Evolutionary conservation across 1,139 yeast genomes (phyloP).

Genomic region (Magnusiomyces suaveolens): DNA sequence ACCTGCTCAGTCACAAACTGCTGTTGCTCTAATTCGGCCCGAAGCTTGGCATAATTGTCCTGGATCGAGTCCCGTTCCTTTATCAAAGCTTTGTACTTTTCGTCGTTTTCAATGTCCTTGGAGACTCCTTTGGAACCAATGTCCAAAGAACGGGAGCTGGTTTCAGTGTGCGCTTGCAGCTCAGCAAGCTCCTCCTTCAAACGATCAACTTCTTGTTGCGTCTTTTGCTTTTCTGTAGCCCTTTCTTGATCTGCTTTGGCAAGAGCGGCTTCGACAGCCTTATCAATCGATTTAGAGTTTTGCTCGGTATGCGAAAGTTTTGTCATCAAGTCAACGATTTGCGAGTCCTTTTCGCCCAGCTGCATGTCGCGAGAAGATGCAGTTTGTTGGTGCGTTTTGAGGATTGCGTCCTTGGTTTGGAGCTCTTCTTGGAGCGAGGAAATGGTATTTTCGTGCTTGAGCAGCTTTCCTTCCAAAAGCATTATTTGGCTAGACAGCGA

Average conservation of each 20-base stretch:
- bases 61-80: neutral
- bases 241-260: neutral
- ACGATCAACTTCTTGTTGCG: neutral
- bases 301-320: neutral
- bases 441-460: constrained; percentile 16
- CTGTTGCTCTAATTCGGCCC: constrained; percentile 29
- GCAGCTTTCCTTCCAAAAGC: constrained; percentile 16
- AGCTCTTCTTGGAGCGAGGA: constrained; percentile 11
- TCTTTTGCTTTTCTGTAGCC: neutral
- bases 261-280: neutral
- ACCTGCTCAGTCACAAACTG: constrained; percentile 35
- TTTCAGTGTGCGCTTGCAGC: neutral
- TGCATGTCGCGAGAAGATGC: neutral
- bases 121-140: neutral
- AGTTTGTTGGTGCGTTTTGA: neutral
- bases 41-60: neutral
- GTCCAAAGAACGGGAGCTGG: neutral
- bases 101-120: constrained; percentile 3
- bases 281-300: neutral
- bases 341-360: neutral
- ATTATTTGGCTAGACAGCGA: constrained; percentile 17
- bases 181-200: neutral
- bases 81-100: neutral
- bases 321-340: neutral
- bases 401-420: neutral